Evolutionary conservation across 805 yeast species (phyloP).

Genomic region (Metschnikowia cubensis): DNA sequence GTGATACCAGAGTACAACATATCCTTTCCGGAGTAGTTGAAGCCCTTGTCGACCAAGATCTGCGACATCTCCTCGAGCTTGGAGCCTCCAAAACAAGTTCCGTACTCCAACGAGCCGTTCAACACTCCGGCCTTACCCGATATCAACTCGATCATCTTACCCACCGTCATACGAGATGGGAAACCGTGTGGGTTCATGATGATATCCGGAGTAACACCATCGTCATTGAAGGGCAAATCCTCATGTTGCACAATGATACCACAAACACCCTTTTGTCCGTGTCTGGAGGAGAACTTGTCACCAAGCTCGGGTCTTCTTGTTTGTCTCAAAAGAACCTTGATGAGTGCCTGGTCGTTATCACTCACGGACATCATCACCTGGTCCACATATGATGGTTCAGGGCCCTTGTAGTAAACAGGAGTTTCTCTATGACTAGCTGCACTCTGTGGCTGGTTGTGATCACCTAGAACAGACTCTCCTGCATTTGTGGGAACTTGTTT

Average conservation of each 20-base stretch:
- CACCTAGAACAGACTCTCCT: constrained; percentile 56
- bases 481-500: constrained; percentile 89
- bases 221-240: constrained; percentile 92
- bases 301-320: constrained; percentile 97
- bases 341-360: constrained; percentile 90
- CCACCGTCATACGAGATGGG: constrained; percentile 99
- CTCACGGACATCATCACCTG: constrained; percentile 97
- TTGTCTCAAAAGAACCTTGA: constrained; percentile 88
- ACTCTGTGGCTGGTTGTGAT: constrained; percentile 28
- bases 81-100: constrained; percentile 99
- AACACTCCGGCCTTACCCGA: constrained; percentile 98
- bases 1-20: constrained; percentile 97
- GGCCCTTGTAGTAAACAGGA: constrained; percentile 88
- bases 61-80: constrained; percentile 91
- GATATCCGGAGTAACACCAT: constrained; percentile 90
- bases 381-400: constrained; percentile 92
- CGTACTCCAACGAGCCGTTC: constrained; percentile 87
- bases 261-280: constrained; percentile 98
- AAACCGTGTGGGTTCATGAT: constrained; percentile 99
- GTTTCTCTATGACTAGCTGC: constrained; percentile 77
- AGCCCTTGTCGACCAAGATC: constrained; percentile 85
- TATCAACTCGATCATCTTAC: constrained; percentile 94
- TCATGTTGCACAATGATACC: constrained; percentile 97
- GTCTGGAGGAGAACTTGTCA: constrained; percentile 91
- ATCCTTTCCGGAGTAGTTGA: constrained; percentile 93